Percentiles rank a stretch among this genome's conserved stretches.
Evolutionary conservation across 805 yeast species (phyloP).

Genomic region (Monosporozyma solicola): DNA sequence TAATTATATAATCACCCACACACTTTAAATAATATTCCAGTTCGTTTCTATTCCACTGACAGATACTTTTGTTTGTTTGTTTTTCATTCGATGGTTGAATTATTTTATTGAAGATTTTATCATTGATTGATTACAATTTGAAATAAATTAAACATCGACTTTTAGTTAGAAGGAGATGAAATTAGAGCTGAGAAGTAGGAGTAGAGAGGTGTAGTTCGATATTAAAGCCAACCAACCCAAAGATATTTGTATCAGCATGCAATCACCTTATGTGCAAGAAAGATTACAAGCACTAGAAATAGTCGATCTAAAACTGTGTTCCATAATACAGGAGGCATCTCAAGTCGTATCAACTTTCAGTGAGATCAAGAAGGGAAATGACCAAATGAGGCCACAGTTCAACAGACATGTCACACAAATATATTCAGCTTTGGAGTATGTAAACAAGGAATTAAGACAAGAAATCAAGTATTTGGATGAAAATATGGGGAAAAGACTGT

Average conservation of each 20-base stretch:
- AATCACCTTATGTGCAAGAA: constrained; percentile 25
- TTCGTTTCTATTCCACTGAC: not conserved
- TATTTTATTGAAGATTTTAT: not conserved
- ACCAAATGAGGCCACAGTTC: constrained; percentile 22
- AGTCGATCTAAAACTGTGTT: constrained; percentile 21
- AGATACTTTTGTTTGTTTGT: not conserved
- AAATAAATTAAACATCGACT: not conserved
- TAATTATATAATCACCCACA: not conserved
- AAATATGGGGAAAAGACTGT: constrained; percentile 22
- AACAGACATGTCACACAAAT: constrained; percentile 22
- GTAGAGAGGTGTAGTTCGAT: not conserved
- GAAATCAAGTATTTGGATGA: constrained; percentile 26
- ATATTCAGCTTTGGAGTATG: constrained; percentile 18
- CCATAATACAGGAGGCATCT: constrained; percentile 23
- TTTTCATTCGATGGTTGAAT: not conserved
- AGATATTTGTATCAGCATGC: constrained; percentile 10
- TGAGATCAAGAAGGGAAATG: constrained; percentile 26
- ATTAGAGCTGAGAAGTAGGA: not conserved
- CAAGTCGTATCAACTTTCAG: constrained; percentile 24
- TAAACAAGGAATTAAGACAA: constrained; percentile 15
- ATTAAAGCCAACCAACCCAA: not conserved
- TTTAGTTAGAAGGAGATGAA: not conserved
- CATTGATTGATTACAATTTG: not conserved
- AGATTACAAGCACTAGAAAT: constrained; percentile 21
- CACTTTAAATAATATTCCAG: not conserved